A percentile compares a stretch with the other conserved stretches of the same genome.
Conservation (phyloP, 495 filamentous ascomycete genomes). For the Staphylotrichum longicolle region DNA sequence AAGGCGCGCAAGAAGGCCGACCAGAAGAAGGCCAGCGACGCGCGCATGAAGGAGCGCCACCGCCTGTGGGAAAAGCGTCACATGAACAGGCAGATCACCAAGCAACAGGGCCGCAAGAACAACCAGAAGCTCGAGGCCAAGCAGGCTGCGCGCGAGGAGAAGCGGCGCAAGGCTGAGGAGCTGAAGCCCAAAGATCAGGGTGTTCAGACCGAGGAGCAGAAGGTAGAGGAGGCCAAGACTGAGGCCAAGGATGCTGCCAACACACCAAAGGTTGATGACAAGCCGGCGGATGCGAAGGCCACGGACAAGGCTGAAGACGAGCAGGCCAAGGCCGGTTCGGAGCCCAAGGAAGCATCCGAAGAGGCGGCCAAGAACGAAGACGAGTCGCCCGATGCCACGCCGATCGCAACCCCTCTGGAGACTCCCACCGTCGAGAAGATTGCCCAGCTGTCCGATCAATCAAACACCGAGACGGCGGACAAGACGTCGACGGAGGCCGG, state of each 20-base stretch:
- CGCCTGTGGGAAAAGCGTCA: slow-evolving; percentile 50
- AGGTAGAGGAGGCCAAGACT: slow-evolving; percentile 28
- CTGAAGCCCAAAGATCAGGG: slow-evolving; percentile 41
- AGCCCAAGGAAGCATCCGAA: not conserved
- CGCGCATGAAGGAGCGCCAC: slow-evolving; percentile 45
- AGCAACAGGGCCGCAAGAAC: slow-evolving; percentile 48
- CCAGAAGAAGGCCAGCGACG: slow-evolving; percentile 49
- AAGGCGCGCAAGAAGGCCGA: slow-evolving; percentile 49
- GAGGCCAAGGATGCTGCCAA: slow-evolving; percentile 5
- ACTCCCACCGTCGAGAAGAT: slow-evolving; percentile 33
- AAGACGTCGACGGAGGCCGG: slow-evolving; percentile 7
- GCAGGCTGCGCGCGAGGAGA: slow-evolving; percentile 37
- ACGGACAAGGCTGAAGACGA: slow-evolving; percentile 20
- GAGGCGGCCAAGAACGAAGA: slow-evolving; percentile 22
- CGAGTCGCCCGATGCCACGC: slow-evolving; percentile 25
- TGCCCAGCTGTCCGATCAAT: slow-evolving; percentile 11
- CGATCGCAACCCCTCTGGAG: slow-evolving; percentile 27
- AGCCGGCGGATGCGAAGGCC: slow-evolving; percentile 26
- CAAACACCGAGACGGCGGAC: slow-evolving; percentile 15
- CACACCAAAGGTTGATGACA: slow-evolving; percentile 16
- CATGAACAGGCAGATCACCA: slow-evolving; percentile 43
- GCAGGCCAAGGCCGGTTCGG: slow-evolving; percentile 7
- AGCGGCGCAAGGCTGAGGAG: slow-evolving; percentile 42
- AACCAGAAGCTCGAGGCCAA: slow-evolving; percentile 40
- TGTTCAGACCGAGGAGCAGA: slow-evolving; percentile 38